A percentile compares a stretch with the other conserved stretches of the same genome.
Evolutionary conservation across 2,329 filamentous ascomycete genomes (phyloP).

Genomic region (Fusarium marasasianum): DNA sequence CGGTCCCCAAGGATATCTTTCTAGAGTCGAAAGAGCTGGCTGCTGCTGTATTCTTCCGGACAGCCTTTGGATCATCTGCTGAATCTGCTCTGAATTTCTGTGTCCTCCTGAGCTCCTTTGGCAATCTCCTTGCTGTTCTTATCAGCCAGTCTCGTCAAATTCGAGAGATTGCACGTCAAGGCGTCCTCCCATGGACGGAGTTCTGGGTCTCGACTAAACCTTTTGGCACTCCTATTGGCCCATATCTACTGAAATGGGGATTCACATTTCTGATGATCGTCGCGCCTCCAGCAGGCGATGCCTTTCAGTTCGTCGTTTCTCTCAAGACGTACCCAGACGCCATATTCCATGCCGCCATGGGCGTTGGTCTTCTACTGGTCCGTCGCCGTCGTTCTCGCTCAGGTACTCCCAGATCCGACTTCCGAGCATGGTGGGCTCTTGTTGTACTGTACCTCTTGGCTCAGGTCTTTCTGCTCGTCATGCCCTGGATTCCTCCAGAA

Average conservation of each 20-base stretch:
- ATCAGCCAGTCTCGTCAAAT: constrained; percentile 66
- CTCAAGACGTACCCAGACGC: constrained; percentile 66
- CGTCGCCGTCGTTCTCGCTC: constrained; percentile 62
- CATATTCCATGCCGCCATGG: constrained; percentile 66
- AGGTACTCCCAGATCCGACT: constrained; percentile 59
- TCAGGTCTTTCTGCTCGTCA: constrained; percentile 70
- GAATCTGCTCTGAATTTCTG: constrained; percentile 63
- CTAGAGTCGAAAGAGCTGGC: constrained; percentile 61
- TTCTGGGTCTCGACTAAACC: constrained; percentile 72
- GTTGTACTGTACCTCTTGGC: constrained; percentile 68
- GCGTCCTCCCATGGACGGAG: constrained; percentile 65
- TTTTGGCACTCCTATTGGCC: constrained; percentile 70
- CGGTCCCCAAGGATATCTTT: constrained; percentile 63
- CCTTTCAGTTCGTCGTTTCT: constrained; percentile 66
- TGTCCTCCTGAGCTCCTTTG: constrained; percentile 66
- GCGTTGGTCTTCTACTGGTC: constrained; percentile 65
- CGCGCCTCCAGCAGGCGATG: constrained; percentile 69
- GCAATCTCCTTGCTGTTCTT: constrained; percentile 65
- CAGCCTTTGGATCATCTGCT: constrained; percentile 64
- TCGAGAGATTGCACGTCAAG: constrained; percentile 69
- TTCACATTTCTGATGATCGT: constrained; percentile 69
- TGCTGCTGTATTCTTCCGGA: constrained; percentile 66
- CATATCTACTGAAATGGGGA: constrained; percentile 66
- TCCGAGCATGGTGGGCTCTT: constrained; percentile 66
- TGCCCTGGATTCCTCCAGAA: constrained; percentile 76